phyloP scores from a whole-genome alignment of 352 stramenopile species.

The Aphanomyces cochlioides region DNA sequence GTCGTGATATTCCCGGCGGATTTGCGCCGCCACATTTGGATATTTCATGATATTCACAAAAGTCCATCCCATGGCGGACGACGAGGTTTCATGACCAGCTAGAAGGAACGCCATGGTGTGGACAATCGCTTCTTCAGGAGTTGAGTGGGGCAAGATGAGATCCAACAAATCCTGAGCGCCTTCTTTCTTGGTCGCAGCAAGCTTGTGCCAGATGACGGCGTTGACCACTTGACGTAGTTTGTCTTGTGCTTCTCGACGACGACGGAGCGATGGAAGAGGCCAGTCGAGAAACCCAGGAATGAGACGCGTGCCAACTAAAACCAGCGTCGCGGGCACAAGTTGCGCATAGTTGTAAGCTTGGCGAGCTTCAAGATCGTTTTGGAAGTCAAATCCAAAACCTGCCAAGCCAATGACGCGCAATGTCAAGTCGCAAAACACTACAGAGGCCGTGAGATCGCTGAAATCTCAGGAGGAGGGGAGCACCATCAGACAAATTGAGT shows the following conservation, averaged over 20 bases:
- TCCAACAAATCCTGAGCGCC: neutral
- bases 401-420: neutral
- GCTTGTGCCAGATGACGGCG: neutral
- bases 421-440: neutral
- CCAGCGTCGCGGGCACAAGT: neutral
- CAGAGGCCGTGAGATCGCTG: too few species aligned
- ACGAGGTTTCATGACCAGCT: conserved; percentile 26
- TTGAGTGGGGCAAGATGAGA: neutral
- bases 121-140: neutral
- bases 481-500: too few species aligned
- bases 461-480: too few species aligned
- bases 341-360: neutral
- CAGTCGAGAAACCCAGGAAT: neutral
- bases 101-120: conserved; percentile 36
- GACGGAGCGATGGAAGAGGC: neutral
- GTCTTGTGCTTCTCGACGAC: neutral
- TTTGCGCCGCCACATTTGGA: neutral
- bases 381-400: neutral
- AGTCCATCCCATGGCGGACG: neutral
- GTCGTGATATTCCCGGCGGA: conserved; percentile 34
- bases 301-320: neutral
- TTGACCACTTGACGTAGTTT: neutral
- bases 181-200: neutral
- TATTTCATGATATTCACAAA: neutral
- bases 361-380: neutral